Conservation (phyloP, 805 yeast genomes). For the Suhomyces emberorum region DNA sequence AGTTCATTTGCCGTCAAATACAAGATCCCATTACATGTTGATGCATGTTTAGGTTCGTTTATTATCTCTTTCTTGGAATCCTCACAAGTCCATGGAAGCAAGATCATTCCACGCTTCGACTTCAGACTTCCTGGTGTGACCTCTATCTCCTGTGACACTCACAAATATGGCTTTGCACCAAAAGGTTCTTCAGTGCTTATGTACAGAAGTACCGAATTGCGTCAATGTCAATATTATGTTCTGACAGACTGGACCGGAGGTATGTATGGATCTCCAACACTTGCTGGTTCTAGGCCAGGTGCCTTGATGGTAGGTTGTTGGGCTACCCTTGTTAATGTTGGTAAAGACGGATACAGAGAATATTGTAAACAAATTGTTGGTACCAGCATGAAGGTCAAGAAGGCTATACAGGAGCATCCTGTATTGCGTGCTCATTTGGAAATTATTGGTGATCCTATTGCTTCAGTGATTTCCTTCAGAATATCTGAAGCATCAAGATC, state of each 20-base stretch:
- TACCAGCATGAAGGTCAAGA: slow-evolving; percentile 58
- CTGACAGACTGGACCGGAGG: slow-evolving; percentile 92
- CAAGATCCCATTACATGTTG: slow-evolving; percentile 89
- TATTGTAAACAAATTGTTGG: slow-evolving; percentile 64
- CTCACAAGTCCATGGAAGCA: slow-evolving; percentile 47
- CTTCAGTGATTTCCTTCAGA: slow-evolving; percentile 78
- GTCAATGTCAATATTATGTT: slow-evolving; percentile 82
- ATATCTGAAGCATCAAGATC: slow-evolving; percentile 29
- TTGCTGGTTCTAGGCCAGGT: slow-evolving; percentile 97
- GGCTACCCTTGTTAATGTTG: slow-evolving; percentile 85
- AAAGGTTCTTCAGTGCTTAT: slow-evolving; percentile 91
- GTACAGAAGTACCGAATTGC: slow-evolving; percentile 68
- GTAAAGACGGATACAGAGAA: slow-evolving; percentile 75
- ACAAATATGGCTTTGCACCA: slow-evolving; percentile 97
- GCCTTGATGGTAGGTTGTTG: slow-evolving; percentile 98
- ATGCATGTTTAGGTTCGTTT: slow-evolving; percentile 93
- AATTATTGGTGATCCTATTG: slow-evolving; percentile 81
- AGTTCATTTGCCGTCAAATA: slow-evolving; percentile 61
- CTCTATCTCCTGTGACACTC: slow-evolving; percentile 98
- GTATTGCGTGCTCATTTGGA: slow-evolving; percentile 51
- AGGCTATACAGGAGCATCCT: slow-evolving; percentile 41
- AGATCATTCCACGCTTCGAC: slow-evolving; percentile 60
- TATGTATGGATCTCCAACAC: slow-evolving; percentile 90
- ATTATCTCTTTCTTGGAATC: slow-evolving; percentile 74
- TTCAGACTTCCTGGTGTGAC: slow-evolving; percentile 89